Evolutionary conservation across 768 basidiomycete genomes (phyloP), one percentile per base, ranked within the genome.

Genomic region (Fomitopsis serialis): DNA sequence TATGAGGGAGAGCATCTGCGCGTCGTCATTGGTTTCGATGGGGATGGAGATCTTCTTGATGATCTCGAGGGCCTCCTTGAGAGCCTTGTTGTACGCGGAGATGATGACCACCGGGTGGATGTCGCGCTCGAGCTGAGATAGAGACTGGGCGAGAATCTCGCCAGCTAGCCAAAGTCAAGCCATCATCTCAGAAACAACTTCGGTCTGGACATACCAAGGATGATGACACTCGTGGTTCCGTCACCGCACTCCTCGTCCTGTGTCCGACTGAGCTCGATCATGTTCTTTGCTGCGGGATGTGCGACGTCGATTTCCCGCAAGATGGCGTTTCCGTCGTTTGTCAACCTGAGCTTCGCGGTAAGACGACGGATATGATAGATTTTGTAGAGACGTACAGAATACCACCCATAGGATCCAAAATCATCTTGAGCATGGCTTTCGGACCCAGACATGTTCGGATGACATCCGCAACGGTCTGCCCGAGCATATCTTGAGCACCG

Each of bases 91-190:
- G 77, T 96, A 97, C 0, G 96, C 96, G 3, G 89, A 88, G 72
- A 99, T 98, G 76, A 99, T 98, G 58, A 98, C 93, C 57, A 98
- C 96, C 2, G 96, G 97, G 72, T 99, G 97, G 63, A 98, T 97
- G 73, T 93, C 90, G 60, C 97, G 88, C 69, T 98, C 92, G 29
- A 99, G 84, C 61, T 96, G 87, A 1, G 92, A 79, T 0, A 97
- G 78, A 0, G 94, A 96, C 64, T 97, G 93, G 0, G 95, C 96
- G 17, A 99, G 87, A 59, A 98, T 97, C 70, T 99, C 96, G 12
- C 97, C 96, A 46, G 96, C 96, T 87, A 59, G 70, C 21, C 15
- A 2, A 1, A 25, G 23, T 34, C 6, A 36, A n/a, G 45, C 0
- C n/a, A 32, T 6, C 29, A 11, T 32, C 11, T 5, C 29, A 2